Percentiles rank a stretch among this genome's conserved stretches.
These are phyloP conservation scores for Xylaria scruposa DNA, from an alignment of 495 filamentous ascomycete species.

Conservation along the genomic window DNA sequence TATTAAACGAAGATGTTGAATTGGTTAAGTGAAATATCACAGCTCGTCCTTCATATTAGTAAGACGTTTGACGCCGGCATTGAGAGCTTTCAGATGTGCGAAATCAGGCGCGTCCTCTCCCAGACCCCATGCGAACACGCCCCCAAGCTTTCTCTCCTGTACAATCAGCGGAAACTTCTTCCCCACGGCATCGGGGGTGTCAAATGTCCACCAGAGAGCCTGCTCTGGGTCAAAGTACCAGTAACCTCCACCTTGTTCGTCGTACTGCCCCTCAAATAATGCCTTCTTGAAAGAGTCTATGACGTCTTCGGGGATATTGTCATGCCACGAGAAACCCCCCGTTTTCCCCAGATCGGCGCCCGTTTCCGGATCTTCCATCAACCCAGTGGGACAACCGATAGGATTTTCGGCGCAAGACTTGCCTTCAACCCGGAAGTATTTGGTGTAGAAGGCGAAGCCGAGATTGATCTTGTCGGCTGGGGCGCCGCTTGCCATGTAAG, in stretches of 20 bases:
- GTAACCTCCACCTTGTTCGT: conserved; percentile 66
- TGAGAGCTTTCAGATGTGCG: conserved; percentile 65
- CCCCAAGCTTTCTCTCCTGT: conserved; percentile 64
- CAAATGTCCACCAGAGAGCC: conserved; percentile 77
- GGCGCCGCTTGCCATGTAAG: conserved; percentile 66
- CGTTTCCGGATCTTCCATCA: conserved; percentile 68
- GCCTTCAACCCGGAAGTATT: conserved; percentile 71
- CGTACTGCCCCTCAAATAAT: conserved; percentile 59
- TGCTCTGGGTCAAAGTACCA: conserved; percentile 70
- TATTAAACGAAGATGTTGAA: background rate
- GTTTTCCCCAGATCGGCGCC: conserved; percentile 70
- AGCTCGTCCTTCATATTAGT: conserved; percentile 39
- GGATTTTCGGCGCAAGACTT: conserved; percentile 55
- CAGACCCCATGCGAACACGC: conserved; percentile 76
- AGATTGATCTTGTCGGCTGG: conserved; percentile 67
- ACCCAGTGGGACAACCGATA: conserved; percentile 66
- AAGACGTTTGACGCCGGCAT: conserved; percentile 49
- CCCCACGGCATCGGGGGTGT: conserved; percentile 66
- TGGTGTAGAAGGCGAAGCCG: conserved; percentile 77
- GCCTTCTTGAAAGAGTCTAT: conserved; percentile 59
- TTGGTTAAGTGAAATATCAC: conserved; percentile 4
- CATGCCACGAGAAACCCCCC: conserved; percentile 67
- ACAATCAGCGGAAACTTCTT: conserved; percentile 70
- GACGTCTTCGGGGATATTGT: conserved; percentile 54
- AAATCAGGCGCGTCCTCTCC: conserved; percentile 71